A percentile compares a stretch with the other conserved stretches of the same genome.
Evolutionary conservation across 208 protist species (phyloP).

Genomic region (Tritrichomonas foetus): DNA sequence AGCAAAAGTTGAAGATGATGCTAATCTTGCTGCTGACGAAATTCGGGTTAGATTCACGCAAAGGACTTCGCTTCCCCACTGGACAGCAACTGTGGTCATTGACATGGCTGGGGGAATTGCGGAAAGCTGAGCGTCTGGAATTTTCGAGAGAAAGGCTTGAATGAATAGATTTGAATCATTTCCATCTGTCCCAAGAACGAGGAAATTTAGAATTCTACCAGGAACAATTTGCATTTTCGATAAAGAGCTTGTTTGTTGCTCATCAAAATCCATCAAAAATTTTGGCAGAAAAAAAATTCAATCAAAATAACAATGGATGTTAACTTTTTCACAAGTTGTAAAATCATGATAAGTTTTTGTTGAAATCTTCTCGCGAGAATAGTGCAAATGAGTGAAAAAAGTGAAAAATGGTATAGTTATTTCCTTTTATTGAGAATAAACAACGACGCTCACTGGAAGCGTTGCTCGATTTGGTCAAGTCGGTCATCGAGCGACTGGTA

Average conservation of each 20-base stretch:
- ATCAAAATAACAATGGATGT: too few relatives aligned
- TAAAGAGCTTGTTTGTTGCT: neutral
- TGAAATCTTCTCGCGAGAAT: too few relatives aligned
- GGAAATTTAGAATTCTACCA: neutral
- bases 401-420: too few relatives aligned
- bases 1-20: neutral
- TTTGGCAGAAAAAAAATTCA: too few relatives aligned
- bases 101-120: neutral
- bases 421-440: too few relatives aligned
- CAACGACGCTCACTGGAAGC: too few relatives aligned
- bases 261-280: too few relatives aligned
- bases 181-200: neutral
- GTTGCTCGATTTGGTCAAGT: too few relatives aligned
- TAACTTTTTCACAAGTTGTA: too few relatives aligned
- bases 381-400: too few relatives aligned
- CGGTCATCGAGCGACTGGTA: too few relatives aligned
- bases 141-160: neutral
- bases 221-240: neutral
- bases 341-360: too few relatives aligned
- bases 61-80: slow-evolving; percentile 4
- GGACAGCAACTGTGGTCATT: slow-evolving; percentile 23
- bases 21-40: neutral
- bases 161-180: neutral
- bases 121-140: neutral
- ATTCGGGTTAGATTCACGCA: slow-evolving; percentile 5